Evolutionary conservation across 192 early-diverging fungal genomes (phyloP), one percentile per base, ranked within the genome.

Genomic region (Spizellomyces sp.): DNA sequence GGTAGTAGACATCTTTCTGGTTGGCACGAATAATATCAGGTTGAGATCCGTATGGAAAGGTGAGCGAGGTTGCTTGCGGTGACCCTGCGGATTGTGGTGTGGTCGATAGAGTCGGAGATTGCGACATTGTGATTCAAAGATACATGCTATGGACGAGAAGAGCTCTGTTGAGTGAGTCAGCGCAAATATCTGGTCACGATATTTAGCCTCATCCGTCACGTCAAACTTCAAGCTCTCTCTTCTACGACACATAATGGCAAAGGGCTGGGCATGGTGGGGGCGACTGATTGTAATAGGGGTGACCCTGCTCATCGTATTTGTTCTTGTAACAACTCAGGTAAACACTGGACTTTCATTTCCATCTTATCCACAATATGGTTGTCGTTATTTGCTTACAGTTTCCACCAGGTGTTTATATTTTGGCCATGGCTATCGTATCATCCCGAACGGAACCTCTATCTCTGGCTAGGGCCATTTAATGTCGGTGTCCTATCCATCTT

Each of bases 1-100:
- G 86, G 77, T 95, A 94, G 79, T 92, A 91, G 6, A 86, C 74
- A 81, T 97, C 95, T 71, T 97, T 97, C 71, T 97, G 95, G 69
- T 91, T 87, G 54, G 94, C 86, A 36, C 93, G 88, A 75, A 96
- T 86, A 56, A 95, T 93, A 66, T 95, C 92, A 6, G 93, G 89
- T 69, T 91, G 91, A 14, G 90, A 88, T 6, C 89, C 86, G 63
- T 76, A 84, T 54, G 93, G 93, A 63, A 92, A 92, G 0, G 46
- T 74, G 61, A 5, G 45, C 10, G 46, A 43, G 14, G 63, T 48
- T 27, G 63, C 59, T 27, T 15, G 36, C 59, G 12, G 17, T 36
- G 12, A 61, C 15, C 15, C 17, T 3, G 52, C 15, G 2, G 52
- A 3, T 54, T 15, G 52, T 54, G 17, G 15, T 54, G 52, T 36